Evolutionary conservation across 2,329 filamentous ascomycete species (phyloP), one percentile per base, ranked within the genome.

Genomic region (Epichloe gansuensis): DNA sequence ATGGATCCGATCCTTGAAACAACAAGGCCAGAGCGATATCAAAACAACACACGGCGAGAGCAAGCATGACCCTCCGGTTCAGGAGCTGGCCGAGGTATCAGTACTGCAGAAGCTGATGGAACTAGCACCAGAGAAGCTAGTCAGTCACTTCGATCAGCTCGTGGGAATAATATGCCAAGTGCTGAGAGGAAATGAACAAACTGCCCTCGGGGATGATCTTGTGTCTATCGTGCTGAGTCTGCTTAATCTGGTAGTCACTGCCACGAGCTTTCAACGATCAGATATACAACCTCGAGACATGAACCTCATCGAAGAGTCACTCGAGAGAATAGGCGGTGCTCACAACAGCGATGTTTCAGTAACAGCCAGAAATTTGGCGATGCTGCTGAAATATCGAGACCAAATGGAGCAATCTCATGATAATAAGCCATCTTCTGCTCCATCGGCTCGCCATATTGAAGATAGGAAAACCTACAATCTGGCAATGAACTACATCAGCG

Each of bases 91-190:
- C 5, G 74, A 85, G 55, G 72, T 81, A 5, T 80, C 80, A 47
- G 66, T 87, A 0, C 71, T 87, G 7, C 81, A 86, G 59, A 76
- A 74, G 36, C 74, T 89, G 66, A 79, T 87, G 64, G 76, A 78
- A 25, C 74, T 71, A 45, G 75, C 83, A 45, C 76, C 81, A 1
- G 77, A 83, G 23, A 81, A 78, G 55, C 72, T 89, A 12, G 76
- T 84, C 34, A 75, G 74, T 35, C 77, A 81, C 52, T 82, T 84
- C 2, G 75, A 75, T 43, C 80, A 85, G 57, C 73, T 87, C 6
- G 67, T 89, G 2, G 76, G 81, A 45, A 72, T 89, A 2, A 75
- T 84, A 47, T 71, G 72, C 49, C 76, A 84, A 51, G 73, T 89
- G 0, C 63, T 89, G 1, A 64, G 67, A 5, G 70, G 71, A 15